These are phyloP conservation scores for Sporisorium exsertum DNA, from an alignment of 1,284 basidiomycete species.

Conservation along the genomic window DNA sequence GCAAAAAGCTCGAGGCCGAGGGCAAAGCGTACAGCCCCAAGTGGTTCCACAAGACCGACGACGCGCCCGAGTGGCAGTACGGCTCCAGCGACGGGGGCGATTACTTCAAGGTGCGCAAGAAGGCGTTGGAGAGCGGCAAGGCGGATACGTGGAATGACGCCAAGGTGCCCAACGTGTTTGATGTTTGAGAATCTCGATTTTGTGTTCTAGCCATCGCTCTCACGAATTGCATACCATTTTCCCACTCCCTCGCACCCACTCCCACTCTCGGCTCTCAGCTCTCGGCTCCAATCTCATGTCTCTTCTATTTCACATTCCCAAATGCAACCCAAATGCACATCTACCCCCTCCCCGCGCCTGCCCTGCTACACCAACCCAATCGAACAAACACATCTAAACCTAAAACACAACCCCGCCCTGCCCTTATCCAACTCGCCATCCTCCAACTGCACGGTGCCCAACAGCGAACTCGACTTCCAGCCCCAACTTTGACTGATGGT, in stretches of 20 bases:
- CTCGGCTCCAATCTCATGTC: no score
- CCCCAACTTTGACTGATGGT: constrained; percentile 75
- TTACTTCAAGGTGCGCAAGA: constrained; percentile 50
- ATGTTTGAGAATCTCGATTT: constrained; percentile 20
- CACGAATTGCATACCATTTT: no score
- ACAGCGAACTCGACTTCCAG: constrained; percentile 71
- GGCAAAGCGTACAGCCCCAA: constrained; percentile 43
- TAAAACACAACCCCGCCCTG: constrained; percentile 20
- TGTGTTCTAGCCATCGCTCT: no score
- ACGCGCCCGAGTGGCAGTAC: constrained; percentile 58
- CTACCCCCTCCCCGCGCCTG: background rate
- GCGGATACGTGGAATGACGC: constrained; percentile 24
- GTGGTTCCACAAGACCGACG: constrained; percentile 63
- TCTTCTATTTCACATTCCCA: no score
- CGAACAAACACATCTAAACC: constrained; percentile 55
- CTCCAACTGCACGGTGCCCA: constrained; percentile 69
- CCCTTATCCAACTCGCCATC: constrained; percentile 71
- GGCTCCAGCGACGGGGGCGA: constrained; percentile 53
- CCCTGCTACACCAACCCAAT: constrained; percentile 43
- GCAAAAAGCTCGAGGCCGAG: constrained; percentile 70
- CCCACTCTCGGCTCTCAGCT: no score
- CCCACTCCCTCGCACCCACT: no score
- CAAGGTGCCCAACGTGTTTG: constrained; percentile 35
- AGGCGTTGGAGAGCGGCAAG: constrained; percentile 19
- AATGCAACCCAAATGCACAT: no score